Conservation (phyloP, 2,329 filamentous ascomycete genomes). For the Colletotrichum magnum region DNA sequence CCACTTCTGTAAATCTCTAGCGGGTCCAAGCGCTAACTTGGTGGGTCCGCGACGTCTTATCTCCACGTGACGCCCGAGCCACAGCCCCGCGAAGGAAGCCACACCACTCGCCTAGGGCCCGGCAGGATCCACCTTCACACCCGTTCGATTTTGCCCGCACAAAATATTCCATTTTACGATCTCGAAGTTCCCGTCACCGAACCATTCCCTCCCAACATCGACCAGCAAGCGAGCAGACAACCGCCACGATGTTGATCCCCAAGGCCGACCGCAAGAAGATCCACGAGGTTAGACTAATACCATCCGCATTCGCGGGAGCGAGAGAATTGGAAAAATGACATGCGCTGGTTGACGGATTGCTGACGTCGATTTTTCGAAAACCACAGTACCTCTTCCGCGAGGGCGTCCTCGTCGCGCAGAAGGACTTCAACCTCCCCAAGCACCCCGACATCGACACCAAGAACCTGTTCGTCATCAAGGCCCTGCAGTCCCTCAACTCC, state of each 20-base stretch:
- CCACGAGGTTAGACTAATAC: constrained; percentile 75
- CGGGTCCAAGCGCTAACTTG: background rate
- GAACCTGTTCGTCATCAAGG: constrained; percentile 99
- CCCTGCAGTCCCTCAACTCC: constrained; percentile 96
- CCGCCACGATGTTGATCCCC: constrained; percentile 93
- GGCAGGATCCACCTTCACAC: background rate
- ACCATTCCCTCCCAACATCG: constrained; percentile 65
- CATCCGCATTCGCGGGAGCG: constrained; percentile 7
- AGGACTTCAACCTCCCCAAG: constrained; percentile 99
- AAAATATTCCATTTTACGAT: constrained; percentile 59
- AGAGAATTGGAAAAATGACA: constrained; percentile 11
- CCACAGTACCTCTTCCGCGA: constrained; percentile 93
- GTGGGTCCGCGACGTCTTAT: background rate
- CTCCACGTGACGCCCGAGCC: constrained; percentile 1
- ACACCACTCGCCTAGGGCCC: constrained; percentile 1
- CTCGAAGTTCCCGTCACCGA: constrained; percentile 53
- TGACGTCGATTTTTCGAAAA: constrained; percentile 42
- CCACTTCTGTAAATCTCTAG: background rate
- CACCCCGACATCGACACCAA: constrained; percentile 99
- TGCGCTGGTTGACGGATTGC: constrained; percentile 18
- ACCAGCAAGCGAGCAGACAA: constrained; percentile 54
- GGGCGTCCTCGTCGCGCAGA: constrained; percentile 95
- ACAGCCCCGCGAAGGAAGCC: background rate
- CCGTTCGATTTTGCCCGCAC: constrained; percentile 42
- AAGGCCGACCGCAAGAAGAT: constrained; percentile 99